Evolutionary conservation across 768 basidiomycete species (phyloP).

Genomic region (Phallus indusiatus): DNA sequence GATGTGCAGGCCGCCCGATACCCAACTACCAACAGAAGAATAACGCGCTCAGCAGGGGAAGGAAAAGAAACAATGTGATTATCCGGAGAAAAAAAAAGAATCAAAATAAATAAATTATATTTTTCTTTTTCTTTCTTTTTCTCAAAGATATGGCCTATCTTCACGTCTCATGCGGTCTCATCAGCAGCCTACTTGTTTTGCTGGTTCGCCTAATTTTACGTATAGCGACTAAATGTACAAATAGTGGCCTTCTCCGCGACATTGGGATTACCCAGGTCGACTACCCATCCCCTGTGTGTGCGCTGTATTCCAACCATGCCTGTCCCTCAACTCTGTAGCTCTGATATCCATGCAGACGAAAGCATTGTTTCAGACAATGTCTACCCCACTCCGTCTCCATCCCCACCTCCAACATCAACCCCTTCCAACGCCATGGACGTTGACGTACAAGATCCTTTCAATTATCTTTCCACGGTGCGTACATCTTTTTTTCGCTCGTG

Average conservation of each 20-base stretch:
- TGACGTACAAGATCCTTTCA: background rate
- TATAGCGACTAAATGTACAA: background rate
- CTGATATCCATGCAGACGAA: background rate
- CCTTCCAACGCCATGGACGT: background rate
- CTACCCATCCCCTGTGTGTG: background rate
- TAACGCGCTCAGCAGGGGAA: too few relatives aligned
- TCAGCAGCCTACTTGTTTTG: background rate
- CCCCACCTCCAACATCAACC: background rate
- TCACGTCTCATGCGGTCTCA: background rate
- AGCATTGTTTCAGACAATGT: background rate
- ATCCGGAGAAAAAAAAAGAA: background rate
- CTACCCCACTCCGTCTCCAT: background rate
- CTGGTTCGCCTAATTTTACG: background rate
- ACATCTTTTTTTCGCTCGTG: background rate
- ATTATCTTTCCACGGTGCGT: slow-evolving; percentile 1
- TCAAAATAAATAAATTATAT: background rate
- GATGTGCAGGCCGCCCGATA: background rate
- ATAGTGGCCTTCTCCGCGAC: background rate
- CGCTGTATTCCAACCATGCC: background rate
- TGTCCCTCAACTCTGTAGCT: background rate
- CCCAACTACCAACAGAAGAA: background rate
- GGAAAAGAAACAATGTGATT: background rate
- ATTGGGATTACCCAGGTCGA: background rate
- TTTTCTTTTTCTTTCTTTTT: background rate
- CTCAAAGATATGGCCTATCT: background rate